Base-by-base conservation (phyloP, 495 filamentous ascomycete species). In the Talaromyces adpressus region DNA sequence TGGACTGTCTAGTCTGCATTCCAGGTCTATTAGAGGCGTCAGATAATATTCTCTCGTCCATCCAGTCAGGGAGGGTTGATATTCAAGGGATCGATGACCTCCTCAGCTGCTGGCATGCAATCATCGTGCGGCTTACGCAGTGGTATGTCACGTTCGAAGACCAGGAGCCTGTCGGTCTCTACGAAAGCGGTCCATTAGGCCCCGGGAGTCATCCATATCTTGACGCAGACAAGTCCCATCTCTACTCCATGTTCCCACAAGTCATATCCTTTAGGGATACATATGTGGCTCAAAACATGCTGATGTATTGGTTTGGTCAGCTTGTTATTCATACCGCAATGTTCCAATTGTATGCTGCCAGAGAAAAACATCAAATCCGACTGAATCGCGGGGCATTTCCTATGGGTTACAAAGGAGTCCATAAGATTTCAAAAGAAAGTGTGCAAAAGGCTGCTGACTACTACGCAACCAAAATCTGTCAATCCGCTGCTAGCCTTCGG, bases 391-490 rank as follows among this genome's bases (percentile, higher is more conserved):
- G 16, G 2, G 39, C 45, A 22, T 32, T 34, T 22, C 60, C 60
- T 14, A 4, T 7, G 6, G 18, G 34, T 34, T 52, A 62, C n/a
- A 53, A 18, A 11, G 27, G 27, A 3, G 20, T 32, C 7, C 41
- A 62, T 53, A n/a, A n/a, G n/a, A 49, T 14, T 11, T 18, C 39
- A 9, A 53, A 7, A 20, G 39, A 53, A 53, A 52, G 25, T 3
- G 25, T 49, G n/a, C 27, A 32, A 53, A 62, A 53, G 29, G 18
- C 45, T 18, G 60, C 12, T 20, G 60, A 62, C 18, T 62, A 62
- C 27, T 62, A 62, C 25, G 60, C 60, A 22, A 62, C 45, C n/a
- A 62, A 62, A 34, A 62, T 62, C 25, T 62, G 60, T 16, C 60
- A 62, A 22, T 62, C 60, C 29, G 20, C 45, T 8, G 60, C 60